Evolutionary conservation across 768 basidiomycete species (phyloP), one percentile per base, ranked within the genome.

Genomic region (Kwoniella heveanensis): DNA sequence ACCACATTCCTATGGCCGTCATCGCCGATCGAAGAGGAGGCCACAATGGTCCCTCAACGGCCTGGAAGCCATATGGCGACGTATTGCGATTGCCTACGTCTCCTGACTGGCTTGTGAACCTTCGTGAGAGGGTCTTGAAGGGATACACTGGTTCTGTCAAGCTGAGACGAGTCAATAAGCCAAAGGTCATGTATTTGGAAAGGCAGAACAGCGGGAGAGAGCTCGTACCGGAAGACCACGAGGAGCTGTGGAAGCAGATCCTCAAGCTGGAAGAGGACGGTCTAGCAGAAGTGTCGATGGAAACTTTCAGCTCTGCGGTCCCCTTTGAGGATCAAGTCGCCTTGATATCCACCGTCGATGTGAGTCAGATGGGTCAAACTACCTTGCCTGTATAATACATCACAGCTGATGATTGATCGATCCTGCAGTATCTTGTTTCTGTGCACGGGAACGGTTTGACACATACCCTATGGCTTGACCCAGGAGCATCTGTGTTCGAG

Each of bases 401-500:
- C n/a, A n/a, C n/a, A n/a, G n/a, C n/a, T n/a, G n/a, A n/a, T n/a
- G n/a, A n/a, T n/a, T n/a, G n/a, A 6, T 32, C 7, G 24, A 47
- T 24, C 24, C 49, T 1, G 44, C 53, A 73, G 69, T 70, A 70
- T 24, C 55, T 73, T 17, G 60, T 73, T 22, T 47, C 54, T 6
- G 39, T 73, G n/a, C 72, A 73, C 44, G 72, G 72, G 2, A 73
- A 73, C 51, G 72, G 72, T 39, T 49, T 73, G 21, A 73, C 72
- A 1, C 66, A 70, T 48, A 56, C 60, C 19, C 39, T 73, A 17
- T 73, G 68, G 69, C 68, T 73, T 66, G 62, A 64, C 48, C 66
- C 72, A 3, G 59, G 55, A 26, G 58, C 60, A 21, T 60, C 65
- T n/a, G 64, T 65, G 5, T 68, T 65, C 29, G 64, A 68, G 24